These are phyloP conservation scores for Climacium dendroides DNA, from an alignment of 225 moss, liverwort and hornwort species.

Conservation along the genomic window DNA sequence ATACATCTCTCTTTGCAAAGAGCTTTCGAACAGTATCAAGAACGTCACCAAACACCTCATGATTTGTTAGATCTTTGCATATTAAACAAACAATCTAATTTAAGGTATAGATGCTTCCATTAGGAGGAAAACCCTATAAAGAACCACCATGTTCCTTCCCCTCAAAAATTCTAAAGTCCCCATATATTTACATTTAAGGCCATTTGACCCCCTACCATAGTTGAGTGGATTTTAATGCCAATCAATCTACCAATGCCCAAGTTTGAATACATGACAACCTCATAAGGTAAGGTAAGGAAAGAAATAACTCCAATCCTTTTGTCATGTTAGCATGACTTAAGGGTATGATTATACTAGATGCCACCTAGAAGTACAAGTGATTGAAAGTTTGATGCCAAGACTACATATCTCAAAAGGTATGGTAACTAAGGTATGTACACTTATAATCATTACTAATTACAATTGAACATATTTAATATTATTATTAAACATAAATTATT, in stretches of 20 bases:
- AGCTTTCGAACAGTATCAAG: too few species aligned
- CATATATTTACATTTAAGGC: neutral
- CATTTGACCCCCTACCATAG: neutral
- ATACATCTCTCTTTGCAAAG: too few species aligned
- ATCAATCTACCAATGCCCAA: accelerated
- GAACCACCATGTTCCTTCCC: accelerated
- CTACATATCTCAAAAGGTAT: accelerated
- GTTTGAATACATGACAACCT: neutral
- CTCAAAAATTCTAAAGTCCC: accelerated
- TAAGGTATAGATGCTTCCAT: too few species aligned
- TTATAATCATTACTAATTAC: neutral
- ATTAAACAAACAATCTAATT: too few species aligned
- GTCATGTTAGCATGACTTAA: accelerated
- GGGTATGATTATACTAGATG: neutral
- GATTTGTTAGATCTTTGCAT: too few species aligned
- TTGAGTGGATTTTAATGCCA: neutral
- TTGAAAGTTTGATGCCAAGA: accelerated
- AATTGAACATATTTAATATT: too few species aligned
- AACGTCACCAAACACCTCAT: too few species aligned
- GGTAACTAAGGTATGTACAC: accelerated
- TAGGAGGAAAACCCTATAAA: neutral
- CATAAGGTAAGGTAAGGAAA: neutral
- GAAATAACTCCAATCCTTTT: neutral
- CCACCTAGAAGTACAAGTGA: neutral
- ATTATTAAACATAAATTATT: too few species aligned